Evolutionary conservation across 2,329 filamentous ascomycete genomes (phyloP), one percentile per base, ranked within the genome.

Genomic region (Pezicula neosporulosa): DNA sequence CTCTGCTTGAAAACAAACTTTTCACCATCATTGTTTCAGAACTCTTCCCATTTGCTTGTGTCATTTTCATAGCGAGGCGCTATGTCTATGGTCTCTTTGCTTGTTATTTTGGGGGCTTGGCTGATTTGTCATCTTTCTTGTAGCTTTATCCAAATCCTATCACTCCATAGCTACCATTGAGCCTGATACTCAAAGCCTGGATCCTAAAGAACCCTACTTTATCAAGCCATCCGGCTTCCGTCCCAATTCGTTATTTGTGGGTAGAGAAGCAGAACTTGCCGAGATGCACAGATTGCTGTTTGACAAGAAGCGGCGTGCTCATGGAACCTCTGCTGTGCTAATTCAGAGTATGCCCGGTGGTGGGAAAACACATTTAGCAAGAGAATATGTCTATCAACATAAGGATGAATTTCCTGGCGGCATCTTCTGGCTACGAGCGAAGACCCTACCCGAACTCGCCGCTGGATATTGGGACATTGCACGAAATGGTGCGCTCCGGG

Each of bases 371-470:
- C 85, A 88, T 60, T 70, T 89, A 13, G 84, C 84, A 27, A 76
- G 85, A 3, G 76, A 89, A 65, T 89, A 88, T 62, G 77, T 86
- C 28, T 86, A 83, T 59, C 66, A 72, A 4, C 78, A 87, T 59
- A 78, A 74, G 35, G 68, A 74, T 4, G 71, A 80, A 53, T 89
- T 85, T 58, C 77, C 80, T 0, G 84, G 83, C 2, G 86, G 86
- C 1, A 75, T 87, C 41, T 89, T 86, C 64, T 89, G 86, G 86
- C 76, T 88, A 15, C 77, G 83, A 45, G 81, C 83, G 8, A 85
- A 82, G 56, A 81, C 79, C 1, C 63, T 73, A 3, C 70, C 80
- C 48, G 82, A 85, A 46, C 72, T 82, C 33, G 77, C 78, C 48
- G 78, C 81, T 44, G 81, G 81, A 30, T 88, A 80, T 62, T 85